Conservation (phyloP, 106 monocot genomes). For the Dioscorea dumetorum region DNA sequence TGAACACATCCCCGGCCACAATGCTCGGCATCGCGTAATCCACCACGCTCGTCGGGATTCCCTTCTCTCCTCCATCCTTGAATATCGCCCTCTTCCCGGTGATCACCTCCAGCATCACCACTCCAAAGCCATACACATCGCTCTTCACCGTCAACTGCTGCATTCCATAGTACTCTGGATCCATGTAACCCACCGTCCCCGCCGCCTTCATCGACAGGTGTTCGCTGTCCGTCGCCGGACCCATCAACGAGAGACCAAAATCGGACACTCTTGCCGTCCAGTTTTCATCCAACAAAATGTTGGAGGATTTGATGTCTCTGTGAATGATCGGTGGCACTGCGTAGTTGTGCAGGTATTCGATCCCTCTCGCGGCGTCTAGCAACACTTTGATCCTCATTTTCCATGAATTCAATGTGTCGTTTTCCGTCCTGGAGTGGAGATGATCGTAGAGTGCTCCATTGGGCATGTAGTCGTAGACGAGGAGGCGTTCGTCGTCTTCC, state of each 20-base stretch:
- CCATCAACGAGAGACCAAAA: slow-evolving; percentile 70
- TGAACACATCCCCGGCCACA: slow-evolving; percentile 32
- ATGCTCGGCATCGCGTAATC: slow-evolving; percentile 65
- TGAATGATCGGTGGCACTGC: slow-evolving; percentile 65
- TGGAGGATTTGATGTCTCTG: slow-evolving; percentile 67
- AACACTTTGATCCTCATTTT: slow-evolving; percentile 29
- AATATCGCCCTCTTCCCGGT: slow-evolving; percentile 61
- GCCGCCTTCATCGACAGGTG: slow-evolving; percentile 41
- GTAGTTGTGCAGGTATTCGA: slow-evolving; percentile 65
- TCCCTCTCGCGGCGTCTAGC: slow-evolving; percentile 48
- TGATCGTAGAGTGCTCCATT: slow-evolving; percentile 22
- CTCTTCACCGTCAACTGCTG: slow-evolving; percentile 76
- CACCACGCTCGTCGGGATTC: slow-evolving; percentile 51
- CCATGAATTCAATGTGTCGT: slow-evolving; percentile 23
- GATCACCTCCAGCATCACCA: slow-evolving; percentile 76
- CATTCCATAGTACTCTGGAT: slow-evolving; percentile 85
- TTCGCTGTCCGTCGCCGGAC: slow-evolving; percentile 19
- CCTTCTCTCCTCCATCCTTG: slow-evolving; percentile 12
- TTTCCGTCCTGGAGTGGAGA: background rate
- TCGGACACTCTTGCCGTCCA: slow-evolving; percentile 43
- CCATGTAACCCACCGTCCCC: slow-evolving; percentile 91
- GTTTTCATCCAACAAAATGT: slow-evolving; percentile 42
- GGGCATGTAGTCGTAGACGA: slow-evolving; percentile 64
- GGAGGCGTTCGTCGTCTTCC: slow-evolving; percentile 41
- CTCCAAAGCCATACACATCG: slow-evolving; percentile 82